Percentiles rank a stretch among this genome's conserved stretches.
phyloP scores from a whole-genome alignment of 2,329 filamentous ascomycete genomes.

The Ceratocystis cubensis region DNA sequence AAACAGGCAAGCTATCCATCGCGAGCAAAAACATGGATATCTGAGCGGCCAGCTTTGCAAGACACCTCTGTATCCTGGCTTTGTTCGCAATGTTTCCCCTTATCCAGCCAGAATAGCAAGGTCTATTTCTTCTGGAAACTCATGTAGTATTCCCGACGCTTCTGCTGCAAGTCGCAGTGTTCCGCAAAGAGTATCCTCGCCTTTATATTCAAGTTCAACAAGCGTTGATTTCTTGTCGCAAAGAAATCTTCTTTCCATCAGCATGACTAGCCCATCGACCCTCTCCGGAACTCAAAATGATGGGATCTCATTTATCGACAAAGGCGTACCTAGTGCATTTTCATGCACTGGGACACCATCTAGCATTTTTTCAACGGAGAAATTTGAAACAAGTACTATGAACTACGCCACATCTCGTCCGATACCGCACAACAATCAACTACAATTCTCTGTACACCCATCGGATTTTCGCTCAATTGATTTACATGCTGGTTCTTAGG shows the following conservation, averaged over 20 bases:
- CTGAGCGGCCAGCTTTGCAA: not conserved
- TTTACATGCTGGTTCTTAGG: not conserved
- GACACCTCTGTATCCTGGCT: not conserved
- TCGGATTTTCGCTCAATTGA: not conserved
- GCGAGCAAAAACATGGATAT: not conserved
- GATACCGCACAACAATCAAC: not conserved
- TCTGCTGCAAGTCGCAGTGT: constrained; percentile 17
- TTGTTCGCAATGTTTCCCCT: not conserved
- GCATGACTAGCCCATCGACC: not conserved
- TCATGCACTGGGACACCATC: not conserved
- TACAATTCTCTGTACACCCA: not conserved
- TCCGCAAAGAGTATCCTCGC: not conserved
- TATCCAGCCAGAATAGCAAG: not conserved
- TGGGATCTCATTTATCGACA: not conserved
- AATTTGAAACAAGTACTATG: not conserved
- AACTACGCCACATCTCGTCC: no score
- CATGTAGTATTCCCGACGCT: constrained; percentile 2
- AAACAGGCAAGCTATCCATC: not conserved
- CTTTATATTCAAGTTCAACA: constrained; percentile 1
- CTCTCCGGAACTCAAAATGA: not conserved
- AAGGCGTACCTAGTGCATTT: not conserved
- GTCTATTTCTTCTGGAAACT: not conserved
- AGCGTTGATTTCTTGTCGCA: constrained; percentile 17
- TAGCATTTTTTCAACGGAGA: not conserved
- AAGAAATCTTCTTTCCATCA: constrained; percentile 3